Evolutionary conservation across 164 flowering plant species (phyloP).

Genomic region (Protea cynaroides): DNA sequence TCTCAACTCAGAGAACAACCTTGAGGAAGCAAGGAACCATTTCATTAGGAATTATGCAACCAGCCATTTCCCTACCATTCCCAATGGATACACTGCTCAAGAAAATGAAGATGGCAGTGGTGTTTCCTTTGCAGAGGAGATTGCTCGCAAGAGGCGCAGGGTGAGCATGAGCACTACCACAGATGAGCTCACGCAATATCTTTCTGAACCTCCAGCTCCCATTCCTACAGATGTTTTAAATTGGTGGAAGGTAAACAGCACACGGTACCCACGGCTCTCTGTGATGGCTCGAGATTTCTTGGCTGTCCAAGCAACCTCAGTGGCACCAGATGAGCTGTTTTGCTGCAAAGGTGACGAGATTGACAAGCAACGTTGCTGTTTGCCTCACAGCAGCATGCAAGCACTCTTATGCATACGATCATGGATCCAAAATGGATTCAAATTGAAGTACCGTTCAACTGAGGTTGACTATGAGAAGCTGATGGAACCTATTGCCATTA

Average conservation of each 20-base stretch:
- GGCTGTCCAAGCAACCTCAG: conserved; percentile 74
- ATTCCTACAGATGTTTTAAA: conserved; percentile 78
- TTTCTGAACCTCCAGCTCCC: conserved; percentile 80
- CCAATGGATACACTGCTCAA: conserved; percentile 38
- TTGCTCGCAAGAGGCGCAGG: conserved; percentile 83
- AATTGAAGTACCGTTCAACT: conserved; percentile 44
- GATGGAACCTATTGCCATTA: conserved; percentile 37
- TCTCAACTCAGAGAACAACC: conserved; percentile 52
- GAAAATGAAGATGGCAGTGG: conserved; percentile 61
- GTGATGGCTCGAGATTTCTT: conserved; percentile 89
- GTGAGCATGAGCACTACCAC: conserved; percentile 56
- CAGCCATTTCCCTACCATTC: conserved; percentile 51
- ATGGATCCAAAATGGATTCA: conserved; percentile 53
- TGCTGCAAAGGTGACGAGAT: conserved; percentile 68
- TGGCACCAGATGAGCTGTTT: conserved; percentile 69
- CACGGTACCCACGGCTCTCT: conserved; percentile 80
- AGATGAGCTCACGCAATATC: conserved; percentile 85
- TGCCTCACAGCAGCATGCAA: conserved; percentile 48
- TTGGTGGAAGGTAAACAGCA: conserved; percentile 89
- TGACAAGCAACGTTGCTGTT: conserved; percentile 47
- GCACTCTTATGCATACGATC: conserved; percentile 57
- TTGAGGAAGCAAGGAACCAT: conserved; percentile 76
- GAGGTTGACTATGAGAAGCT: conserved; percentile 59
- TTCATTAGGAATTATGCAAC: conserved; percentile 66
- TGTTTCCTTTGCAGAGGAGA: conserved; percentile 92